Conservation (phyloP, 805 yeast species). For the Cyberlindnera xishuangbannaensis region DNA sequence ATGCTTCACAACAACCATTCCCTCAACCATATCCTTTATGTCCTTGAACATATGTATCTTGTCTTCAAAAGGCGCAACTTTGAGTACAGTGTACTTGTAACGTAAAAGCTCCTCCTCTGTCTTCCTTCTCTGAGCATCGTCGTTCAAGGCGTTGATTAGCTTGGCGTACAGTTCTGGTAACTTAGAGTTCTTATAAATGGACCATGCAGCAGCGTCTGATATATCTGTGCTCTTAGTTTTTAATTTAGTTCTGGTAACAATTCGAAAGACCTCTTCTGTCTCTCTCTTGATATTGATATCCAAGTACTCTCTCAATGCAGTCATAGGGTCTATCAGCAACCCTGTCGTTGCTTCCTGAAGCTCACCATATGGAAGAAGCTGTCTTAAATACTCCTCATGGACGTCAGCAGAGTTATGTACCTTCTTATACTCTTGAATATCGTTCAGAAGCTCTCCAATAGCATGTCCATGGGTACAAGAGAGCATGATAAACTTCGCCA, state of each 20-base stretch:
- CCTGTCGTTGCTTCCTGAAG: conserved; percentile 49
- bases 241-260: conserved; percentile 42
- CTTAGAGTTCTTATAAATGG: conserved; percentile 42
- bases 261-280: conserved; percentile 32
- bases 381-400: conserved; percentile 42
- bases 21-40: conserved; percentile 55
- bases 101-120: conserved; percentile 57
- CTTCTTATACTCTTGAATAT: conserved; percentile 40
- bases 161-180: conserved; percentile 49
- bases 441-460: conserved; percentile 43
- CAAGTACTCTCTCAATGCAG: conserved; percentile 39
- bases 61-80: conserved; percentile 39
- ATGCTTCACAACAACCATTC: conserved; percentile 64
- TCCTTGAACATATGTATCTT: conserved; percentile 36
- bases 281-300: conserved; percentile 37
- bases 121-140: conserved; percentile 52
- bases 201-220: conserved; percentile 38
- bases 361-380: conserved; percentile 49
- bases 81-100: conserved; percentile 49
- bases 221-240: conserved; percentile 17
- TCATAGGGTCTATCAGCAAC: conserved; percentile 40
- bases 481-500: conserved; percentile 39
- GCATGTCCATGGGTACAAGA: conserved; percentile 39
- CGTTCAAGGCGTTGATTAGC: conserved; percentile 52
- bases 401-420: conserved; percentile 27